Evolutionary conservation across 2,329 filamentous ascomycete genomes (phyloP), one percentile per base, ranked within the genome.

Genomic region (Clarireedia sp.): DNA sequence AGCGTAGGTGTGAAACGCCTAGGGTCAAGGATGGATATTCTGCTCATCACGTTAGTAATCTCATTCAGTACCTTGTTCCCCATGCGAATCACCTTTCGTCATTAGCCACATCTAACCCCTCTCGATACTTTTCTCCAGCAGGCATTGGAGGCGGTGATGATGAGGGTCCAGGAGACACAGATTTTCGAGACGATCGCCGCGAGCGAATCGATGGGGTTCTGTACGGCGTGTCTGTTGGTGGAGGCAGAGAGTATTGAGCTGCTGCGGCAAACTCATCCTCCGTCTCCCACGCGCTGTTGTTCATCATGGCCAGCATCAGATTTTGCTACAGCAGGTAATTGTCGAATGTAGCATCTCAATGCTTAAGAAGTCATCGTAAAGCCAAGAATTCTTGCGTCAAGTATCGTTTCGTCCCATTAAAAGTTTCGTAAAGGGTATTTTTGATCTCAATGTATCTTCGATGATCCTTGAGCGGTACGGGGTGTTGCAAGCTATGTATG

Each of bases 1-100:
- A 99, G 74, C 0, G 91, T 97, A 1, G 94, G 94, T 0, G 94
- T 99, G 67, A 99, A 96, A 38, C 94, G 82, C 54, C 92, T 83
- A 3, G 94, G 90, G 67, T 99, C 94, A 29, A 96, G 76, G 21
- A 90, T 83, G 2, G 81, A 82, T 36, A 72, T 67, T 62, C 81
- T 67, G 43, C 36, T 48, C 16, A 38, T 56, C 4, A 17, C 26
- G 38, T 68, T 50, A 68, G 61, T 45, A 51, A 21, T 21, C 21
- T 14, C 2, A 29, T 21, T 10, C 21, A 14, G 23, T 12, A 4
- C 29, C 1, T 33, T 33, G 10, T 14, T 33, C 9, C 29, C 9
- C 3, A 33, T 12, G 29, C 29, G 9, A 33, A 33, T 33, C 60
- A 68, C 64, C 63, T 81, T 60, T 92, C 87, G 61, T 92, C 83